A percentile compares a stretch with the other conserved stretches of the same genome.
Conservation (phyloP, 1,284 basidiomycete genomes). For the Rhodotorula sp. region DNA sequence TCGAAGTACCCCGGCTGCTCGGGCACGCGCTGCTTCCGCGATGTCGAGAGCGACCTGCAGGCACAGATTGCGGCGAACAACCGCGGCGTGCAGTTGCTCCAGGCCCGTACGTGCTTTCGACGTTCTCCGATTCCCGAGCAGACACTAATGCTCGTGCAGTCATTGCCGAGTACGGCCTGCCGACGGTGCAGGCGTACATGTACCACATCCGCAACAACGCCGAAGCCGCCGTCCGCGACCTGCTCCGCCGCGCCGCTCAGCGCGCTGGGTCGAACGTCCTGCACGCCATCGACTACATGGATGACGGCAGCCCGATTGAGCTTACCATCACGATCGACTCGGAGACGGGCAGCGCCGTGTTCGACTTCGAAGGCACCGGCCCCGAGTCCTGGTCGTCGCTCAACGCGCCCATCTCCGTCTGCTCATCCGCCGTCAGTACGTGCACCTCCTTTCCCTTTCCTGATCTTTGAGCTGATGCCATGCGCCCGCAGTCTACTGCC, state of each 20-base stretch:
- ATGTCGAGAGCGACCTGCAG: constrained; percentile 91
- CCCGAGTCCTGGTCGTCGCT: constrained; percentile 60
- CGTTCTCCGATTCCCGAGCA: constrained; percentile 1
- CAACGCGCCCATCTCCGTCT: constrained; percentile 73
- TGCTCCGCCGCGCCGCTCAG: constrained; percentile 73
- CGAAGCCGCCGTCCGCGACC: constrained; percentile 79
- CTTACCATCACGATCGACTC: constrained; percentile 79
- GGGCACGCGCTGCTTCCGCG: constrained; percentile 58
- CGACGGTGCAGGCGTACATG: constrained; percentile 91
- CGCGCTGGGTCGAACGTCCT: constrained; percentile 60
- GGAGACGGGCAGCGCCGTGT: constrained; percentile 71
- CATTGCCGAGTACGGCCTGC: constrained; percentile 80
- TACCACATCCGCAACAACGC: constrained; percentile 85
- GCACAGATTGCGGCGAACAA: constrained; percentile 98
- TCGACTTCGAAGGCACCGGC: constrained; percentile 76
- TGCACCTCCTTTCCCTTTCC: neutral
- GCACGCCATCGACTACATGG: constrained; percentile 70
- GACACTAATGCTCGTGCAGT: constrained; percentile 55
- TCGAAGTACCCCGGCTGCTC: constrained; percentile 74
- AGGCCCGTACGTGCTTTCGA: constrained; percentile 50
- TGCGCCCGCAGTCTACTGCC: constrained; percentile 62
- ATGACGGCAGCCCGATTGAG: constrained; percentile 71
- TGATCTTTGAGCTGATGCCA: neutral
- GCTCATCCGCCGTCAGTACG: constrained; percentile 72
- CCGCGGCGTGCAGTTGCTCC: constrained; percentile 58